Evolutionary conservation across 257 asterid genomes (phyloP).

Genomic region (Leptodermis oblonga): DNA sequence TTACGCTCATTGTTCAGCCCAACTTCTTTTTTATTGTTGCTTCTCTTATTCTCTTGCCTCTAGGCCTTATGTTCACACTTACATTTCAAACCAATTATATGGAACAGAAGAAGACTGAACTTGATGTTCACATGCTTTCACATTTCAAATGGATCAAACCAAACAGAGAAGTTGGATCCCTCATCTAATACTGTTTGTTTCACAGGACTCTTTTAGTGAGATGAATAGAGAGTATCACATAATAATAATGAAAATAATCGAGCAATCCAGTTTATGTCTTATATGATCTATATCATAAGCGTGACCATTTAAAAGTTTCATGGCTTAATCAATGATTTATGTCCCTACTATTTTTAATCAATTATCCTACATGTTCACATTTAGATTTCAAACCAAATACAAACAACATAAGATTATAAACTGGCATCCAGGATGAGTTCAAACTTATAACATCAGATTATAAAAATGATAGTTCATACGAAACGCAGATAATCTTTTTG

Average conservation of each 20-base stretch:
- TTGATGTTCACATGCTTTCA: not conserved
- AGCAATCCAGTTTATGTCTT: too few species aligned
- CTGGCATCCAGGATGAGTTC: not conserved
- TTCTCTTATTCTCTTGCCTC: too few species aligned
- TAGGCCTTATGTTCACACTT: too few species aligned
- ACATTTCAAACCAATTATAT: not conserved
- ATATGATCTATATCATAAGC: too few species aligned
- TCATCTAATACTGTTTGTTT: too few species aligned
- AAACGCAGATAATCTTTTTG: not conserved
- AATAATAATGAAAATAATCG: too few species aligned
- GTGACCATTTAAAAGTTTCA: too few species aligned
- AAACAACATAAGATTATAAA: not conserved
- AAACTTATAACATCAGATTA: not conserved
- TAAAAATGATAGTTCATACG: not conserved
- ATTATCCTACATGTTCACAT: not conserved
- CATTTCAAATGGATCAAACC: not conserved
- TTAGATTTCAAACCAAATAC: not conserved
- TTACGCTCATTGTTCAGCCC: too few species aligned
- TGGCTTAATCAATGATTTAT: not conserved
- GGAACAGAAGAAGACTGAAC: not conserved
- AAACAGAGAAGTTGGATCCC: too few species aligned
- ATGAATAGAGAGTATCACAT: too few species aligned
- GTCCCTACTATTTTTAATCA: not conserved
- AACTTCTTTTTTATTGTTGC: too few species aligned
- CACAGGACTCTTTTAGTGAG: not conserved